These are phyloP conservation scores for Venturia carpophila DNA, from an alignment of 2,329 filamentous ascomycete species.

Conservation along the genomic window DNA sequence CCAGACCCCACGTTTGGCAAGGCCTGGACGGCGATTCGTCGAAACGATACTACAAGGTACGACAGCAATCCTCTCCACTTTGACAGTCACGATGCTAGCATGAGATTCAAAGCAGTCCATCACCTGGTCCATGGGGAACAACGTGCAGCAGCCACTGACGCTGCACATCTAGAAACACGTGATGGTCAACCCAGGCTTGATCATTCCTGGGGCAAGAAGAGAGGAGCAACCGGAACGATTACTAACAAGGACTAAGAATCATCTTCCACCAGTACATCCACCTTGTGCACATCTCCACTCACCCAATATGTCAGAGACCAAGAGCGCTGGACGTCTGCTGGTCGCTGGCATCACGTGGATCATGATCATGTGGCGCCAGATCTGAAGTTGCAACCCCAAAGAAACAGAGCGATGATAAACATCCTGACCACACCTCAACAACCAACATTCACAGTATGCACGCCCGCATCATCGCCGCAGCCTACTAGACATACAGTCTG, in stretches of 20 bases:
- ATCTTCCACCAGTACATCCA: not conserved
- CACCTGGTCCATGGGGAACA: not conserved
- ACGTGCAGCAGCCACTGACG: not conserved
- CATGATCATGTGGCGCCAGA: not conserved
- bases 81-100: not conserved
- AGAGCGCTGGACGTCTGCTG: not conserved
- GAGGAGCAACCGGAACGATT: not conserved
- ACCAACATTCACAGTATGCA: not conserved
- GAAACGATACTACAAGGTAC: not conserved
- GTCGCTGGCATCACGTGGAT: not conserved
- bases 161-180: not conserved
- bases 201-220: no score
- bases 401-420: not conserved
- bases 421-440: not conserved
- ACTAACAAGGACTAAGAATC: not conserved
- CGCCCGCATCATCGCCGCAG: not conserved
- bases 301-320: not conserved
- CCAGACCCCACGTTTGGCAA: not conserved
- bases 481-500: constrained; percentile 8
- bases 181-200: no score
- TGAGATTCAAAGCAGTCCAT: not conserved
- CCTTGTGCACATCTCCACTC: not conserved
- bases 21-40: not conserved
- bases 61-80: not conserved
- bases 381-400: not conserved